A percentile compares a stretch with the other conserved stretches of the same genome.
These are phyloP conservation scores for Candida sonorensis DNA, from an alignment of 805 yeast species.

Conservation along the genomic window DNA sequence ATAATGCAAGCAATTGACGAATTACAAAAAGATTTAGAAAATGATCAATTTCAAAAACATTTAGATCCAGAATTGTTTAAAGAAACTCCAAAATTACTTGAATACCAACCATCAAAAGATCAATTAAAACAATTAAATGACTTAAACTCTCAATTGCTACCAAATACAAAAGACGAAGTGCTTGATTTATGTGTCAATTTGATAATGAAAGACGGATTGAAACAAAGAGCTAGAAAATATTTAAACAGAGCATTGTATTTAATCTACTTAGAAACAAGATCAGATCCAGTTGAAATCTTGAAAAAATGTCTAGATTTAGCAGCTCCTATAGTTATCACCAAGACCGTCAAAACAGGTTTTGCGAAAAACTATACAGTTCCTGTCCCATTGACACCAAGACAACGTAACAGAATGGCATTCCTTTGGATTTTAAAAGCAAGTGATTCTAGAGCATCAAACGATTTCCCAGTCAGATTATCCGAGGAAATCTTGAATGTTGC, in stretches of 20 bases:
- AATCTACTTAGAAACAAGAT: constrained; percentile 62
- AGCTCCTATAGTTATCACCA: constrained; percentile 78
- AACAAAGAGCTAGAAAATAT: constrained; percentile 67
- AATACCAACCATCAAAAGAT: constrained; percentile 54
- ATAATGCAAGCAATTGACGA: constrained; percentile 24
- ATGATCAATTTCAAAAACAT: too few species aligned
- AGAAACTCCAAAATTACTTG: constrained; percentile 15
- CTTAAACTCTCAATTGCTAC: constrained; percentile 47
- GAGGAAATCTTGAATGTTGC: constrained; percentile 80
- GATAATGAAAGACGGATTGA: constrained; percentile 90
- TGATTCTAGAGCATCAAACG: constrained; percentile 68
- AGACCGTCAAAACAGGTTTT: constrained; percentile 72
- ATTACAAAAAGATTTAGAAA: constrained; percentile 22
- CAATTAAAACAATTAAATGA: constrained; percentile 54
- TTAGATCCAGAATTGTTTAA: constrained; percentile 4
- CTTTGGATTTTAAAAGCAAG: constrained; percentile 86
- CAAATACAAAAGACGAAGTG: constrained; percentile 59
- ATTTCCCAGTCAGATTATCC: constrained; percentile 80
- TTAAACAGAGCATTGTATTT: constrained; percentile 76
- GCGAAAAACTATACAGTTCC: constrained; percentile 83
- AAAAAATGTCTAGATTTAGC: constrained; percentile 69
- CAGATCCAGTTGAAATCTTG: constrained; percentile 74
- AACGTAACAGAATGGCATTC: constrained; percentile 82
- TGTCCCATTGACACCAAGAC: constrained; percentile 72
- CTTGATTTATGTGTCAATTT: constrained; percentile 74